Conservation (phyloP, 2,329 filamentous ascomycete genomes). For the Juglanconis juglandina region DNA sequence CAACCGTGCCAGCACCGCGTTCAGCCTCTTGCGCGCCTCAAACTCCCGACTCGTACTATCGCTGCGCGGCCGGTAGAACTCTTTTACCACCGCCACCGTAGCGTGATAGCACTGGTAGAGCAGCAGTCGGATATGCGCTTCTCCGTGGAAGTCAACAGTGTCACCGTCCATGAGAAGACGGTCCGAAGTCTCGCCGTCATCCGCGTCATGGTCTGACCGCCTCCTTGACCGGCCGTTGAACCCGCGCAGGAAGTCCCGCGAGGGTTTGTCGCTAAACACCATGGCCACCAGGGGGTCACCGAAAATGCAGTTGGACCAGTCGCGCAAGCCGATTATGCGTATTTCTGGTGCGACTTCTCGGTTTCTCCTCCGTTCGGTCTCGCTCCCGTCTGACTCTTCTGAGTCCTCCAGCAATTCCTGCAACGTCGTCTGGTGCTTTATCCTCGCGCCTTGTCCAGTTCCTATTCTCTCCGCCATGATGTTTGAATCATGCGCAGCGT, state of each 20-base stretch:
- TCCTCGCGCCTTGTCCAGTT: not conserved
- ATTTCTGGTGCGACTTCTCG: constrained; percentile 21
- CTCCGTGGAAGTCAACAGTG: constrained; percentile 41
- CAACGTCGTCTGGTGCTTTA: not conserved
- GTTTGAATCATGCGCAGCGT: constrained; percentile 49
- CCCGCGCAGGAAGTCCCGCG: constrained; percentile 44
- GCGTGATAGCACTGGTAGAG: constrained; percentile 59
- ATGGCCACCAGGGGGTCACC: constrained; percentile 56
- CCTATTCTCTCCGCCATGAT: constrained; percentile 38
- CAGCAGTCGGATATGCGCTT: constrained; percentile 44
- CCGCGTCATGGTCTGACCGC: constrained; percentile 14
- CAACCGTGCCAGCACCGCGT: constrained; percentile 43
- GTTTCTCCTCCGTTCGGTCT: constrained; percentile 3
- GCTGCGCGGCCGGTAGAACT: constrained; percentile 50
- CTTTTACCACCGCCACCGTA: constrained; percentile 47
- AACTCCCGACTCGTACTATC: constrained; percentile 51
- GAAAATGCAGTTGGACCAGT: constrained; percentile 59
- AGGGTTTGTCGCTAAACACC: constrained; percentile 44
- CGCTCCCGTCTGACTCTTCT: constrained; percentile 5
- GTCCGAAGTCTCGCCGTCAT: constrained; percentile 12
- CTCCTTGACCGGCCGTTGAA: constrained; percentile 31
- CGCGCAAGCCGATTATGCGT: constrained; percentile 47
- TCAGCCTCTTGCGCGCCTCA: constrained; percentile 49
- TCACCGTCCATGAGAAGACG: constrained; percentile 11
- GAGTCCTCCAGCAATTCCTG: constrained; percentile 4